Evolutionary conservation across 2,329 filamentous ascomycete genomes (phyloP).

Genomic region (Canariomyces notabilis): DNA sequence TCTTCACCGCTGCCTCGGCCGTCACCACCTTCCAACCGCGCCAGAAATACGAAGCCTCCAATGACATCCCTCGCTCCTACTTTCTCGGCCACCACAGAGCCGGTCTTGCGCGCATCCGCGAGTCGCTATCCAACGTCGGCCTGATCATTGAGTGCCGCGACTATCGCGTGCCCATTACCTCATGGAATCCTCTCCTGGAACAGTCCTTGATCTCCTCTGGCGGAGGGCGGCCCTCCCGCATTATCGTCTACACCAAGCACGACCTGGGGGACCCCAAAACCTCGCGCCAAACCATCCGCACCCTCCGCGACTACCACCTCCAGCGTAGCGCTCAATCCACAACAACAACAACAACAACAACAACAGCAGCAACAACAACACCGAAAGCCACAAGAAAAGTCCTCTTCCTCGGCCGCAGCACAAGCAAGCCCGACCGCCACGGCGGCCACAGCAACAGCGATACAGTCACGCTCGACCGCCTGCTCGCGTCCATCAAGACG

Average conservation of each 20-base stretch:
- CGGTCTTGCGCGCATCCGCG: slow-evolving; percentile 77
- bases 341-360: background rate
- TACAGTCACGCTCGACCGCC: slow-evolving; percentile 14
- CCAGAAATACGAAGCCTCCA: slow-evolving; percentile 63
- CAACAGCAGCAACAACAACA: slow-evolving; percentile 3
- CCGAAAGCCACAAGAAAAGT: slow-evolving; percentile 21
- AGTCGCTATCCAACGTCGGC: slow-evolving; percentile 71
- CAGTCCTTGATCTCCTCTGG: slow-evolving; percentile 64
- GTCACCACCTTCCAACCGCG: slow-evolving; percentile 65
- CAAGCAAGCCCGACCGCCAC: too few relatives aligned
- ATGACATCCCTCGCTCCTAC: slow-evolving; percentile 79
- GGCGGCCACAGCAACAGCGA: slow-evolving; percentile 26
- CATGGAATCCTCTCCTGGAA: slow-evolving; percentile 86
- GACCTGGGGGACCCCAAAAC: slow-evolving; percentile 56
- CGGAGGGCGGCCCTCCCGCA: slow-evolving; percentile 65
- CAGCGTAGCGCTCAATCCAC: background rate
- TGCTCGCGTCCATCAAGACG: slow-evolving; percentile 46
- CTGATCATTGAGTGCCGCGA: slow-evolving; percentile 94
- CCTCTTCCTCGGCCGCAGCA: slow-evolving; percentile 32
- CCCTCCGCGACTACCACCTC: slow-evolving; percentile 11
- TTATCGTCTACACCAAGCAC: slow-evolving; percentile 87
- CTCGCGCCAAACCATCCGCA: background rate
- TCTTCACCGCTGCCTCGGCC: slow-evolving; percentile 2
- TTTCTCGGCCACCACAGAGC: slow-evolving; percentile 89
- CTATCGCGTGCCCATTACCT: slow-evolving; percentile 82